phyloP scores from a whole-genome alignment of 2,329 filamentous ascomycete genomes.

The Plenodomus lindquistii region DNA sequence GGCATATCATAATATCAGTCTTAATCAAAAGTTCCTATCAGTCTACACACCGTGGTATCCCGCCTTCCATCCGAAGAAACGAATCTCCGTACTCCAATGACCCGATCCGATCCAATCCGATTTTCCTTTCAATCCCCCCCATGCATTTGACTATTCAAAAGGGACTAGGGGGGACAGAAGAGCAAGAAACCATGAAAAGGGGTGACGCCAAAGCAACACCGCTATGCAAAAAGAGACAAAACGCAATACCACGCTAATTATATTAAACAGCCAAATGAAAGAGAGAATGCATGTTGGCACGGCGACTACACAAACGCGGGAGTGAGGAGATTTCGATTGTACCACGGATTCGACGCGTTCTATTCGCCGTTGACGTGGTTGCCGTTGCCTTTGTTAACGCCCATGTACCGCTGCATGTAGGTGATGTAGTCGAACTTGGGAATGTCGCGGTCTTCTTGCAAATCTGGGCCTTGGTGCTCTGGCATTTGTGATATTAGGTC shows the following conservation, averaged over 20 bases:
- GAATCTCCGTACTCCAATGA: background rate
- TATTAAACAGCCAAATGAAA: background rate
- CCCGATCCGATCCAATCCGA: background rate
- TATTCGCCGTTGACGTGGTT: constrained; percentile 30
- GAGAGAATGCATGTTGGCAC: background rate
- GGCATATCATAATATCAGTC: background rate
- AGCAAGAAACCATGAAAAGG: background rate
- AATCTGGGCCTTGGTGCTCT: constrained; percentile 77
- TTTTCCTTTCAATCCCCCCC: background rate
- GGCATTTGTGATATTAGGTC: constrained; percentile 89
- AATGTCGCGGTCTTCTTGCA: constrained; percentile 79
- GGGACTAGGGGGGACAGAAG: background rate
- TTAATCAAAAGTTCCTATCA: background rate
- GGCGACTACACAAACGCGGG: constrained; percentile 18
- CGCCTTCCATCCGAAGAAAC: background rate
- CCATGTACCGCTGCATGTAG: constrained; percentile 82
- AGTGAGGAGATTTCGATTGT: constrained; percentile 12
- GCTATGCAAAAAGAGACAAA: background rate
- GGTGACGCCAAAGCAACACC: background rate
- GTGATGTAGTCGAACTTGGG: constrained; percentile 94
- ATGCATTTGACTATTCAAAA: background rate
- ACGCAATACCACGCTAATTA: background rate
- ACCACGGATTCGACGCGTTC: constrained; percentile 12
- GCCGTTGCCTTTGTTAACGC: constrained; percentile 25
- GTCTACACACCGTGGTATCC: background rate